Evolutionary conservation across 805 yeast species (phyloP).

Genomic region (Blastobotrys mokoenaii): DNA sequence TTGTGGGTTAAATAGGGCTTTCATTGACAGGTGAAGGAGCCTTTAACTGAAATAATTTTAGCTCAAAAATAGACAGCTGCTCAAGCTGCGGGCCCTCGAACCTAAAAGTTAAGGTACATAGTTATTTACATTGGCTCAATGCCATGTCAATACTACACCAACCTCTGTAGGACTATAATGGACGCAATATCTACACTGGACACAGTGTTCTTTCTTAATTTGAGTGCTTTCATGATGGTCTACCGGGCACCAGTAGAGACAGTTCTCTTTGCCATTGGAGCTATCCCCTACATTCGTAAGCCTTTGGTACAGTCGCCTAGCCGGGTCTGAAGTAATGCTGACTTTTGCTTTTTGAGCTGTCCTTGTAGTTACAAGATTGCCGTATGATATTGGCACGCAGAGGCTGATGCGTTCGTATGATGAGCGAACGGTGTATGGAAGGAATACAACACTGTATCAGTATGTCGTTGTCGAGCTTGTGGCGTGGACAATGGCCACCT

Average conservation of each 20-base stretch:
- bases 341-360: neutral
- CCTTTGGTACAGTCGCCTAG: neutral
- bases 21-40: too few relatives aligned
- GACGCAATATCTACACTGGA: constrained; percentile 6
- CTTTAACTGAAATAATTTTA: too few relatives aligned
- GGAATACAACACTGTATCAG: constrained; percentile 20
- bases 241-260: constrained; percentile 8
- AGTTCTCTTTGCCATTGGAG: constrained; percentile 10
- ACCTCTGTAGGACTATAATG: too few relatives aligned
- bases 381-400: constrained; percentile 16
- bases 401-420: constrained; percentile 21
- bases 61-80: too few relatives aligned
- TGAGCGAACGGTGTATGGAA: constrained; percentile 17
- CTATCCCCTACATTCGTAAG: constrained; percentile 14
- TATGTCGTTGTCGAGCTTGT: constrained; percentile 15
- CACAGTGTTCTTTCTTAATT: constrained; percentile 1
- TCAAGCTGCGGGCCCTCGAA: too few relatives aligned
- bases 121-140: too few relatives aligned
- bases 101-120: too few relatives aligned
- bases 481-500: constrained; percentile 19
- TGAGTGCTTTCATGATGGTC: constrained; percentile 1
- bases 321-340: neutral
- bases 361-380: constrained; percentile 17
- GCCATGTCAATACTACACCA: neutral
- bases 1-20: too few relatives aligned